Evolutionary conservation across 768 basidiomycete species (phyloP).

Genomic region (Suillus hirtellus): DNA sequence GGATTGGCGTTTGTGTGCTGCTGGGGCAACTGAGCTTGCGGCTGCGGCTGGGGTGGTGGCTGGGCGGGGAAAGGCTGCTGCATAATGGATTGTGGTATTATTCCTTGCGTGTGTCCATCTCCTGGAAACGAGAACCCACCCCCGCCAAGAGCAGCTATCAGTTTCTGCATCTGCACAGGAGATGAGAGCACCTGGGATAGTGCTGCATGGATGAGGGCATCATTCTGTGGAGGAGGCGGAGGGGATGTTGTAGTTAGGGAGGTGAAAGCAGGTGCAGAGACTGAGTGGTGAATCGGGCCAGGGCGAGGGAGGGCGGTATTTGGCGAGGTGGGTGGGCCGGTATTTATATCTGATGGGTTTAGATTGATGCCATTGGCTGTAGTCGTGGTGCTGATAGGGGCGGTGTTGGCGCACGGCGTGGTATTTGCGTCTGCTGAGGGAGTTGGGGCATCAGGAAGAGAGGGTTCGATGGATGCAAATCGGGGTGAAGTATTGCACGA

Average conservation of each 20-base stretch:
- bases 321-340: not conserved
- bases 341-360: conserved; percentile 9
- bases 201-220: conserved; percentile 48
- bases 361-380: conserved; percentile 17
- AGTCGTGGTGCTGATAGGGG: conserved; percentile 18
- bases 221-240: conserved; percentile 27
- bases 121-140: conserved; percentile 5
- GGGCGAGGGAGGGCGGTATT: conserved; percentile 27
- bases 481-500: conserved; percentile 21
- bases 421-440: conserved; percentile 16
- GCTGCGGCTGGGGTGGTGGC: conserved; percentile 21
- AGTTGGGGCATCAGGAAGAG: conserved; percentile 20
- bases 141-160: conserved; percentile 44
- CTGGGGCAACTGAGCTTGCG: conserved; percentile 8
- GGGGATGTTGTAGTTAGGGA: conserved; percentile 10
- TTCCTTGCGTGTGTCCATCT: conserved; percentile 6
- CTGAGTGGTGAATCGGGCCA: conserved; percentile 9
- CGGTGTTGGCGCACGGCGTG: conserved; percentile 14
- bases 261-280: conserved; percentile 7
- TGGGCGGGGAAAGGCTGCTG: conserved; percentile 24
- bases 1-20: conserved; percentile 11
- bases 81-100: conserved; percentile 24
- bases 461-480: conserved; percentile 29
- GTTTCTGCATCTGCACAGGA: conserved; percentile 57
- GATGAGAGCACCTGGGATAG: conserved; percentile 51